phyloP scores from a whole-genome alignment of 768 basidiomycete genomes.

The Cystobasidium ongulense region DNA sequence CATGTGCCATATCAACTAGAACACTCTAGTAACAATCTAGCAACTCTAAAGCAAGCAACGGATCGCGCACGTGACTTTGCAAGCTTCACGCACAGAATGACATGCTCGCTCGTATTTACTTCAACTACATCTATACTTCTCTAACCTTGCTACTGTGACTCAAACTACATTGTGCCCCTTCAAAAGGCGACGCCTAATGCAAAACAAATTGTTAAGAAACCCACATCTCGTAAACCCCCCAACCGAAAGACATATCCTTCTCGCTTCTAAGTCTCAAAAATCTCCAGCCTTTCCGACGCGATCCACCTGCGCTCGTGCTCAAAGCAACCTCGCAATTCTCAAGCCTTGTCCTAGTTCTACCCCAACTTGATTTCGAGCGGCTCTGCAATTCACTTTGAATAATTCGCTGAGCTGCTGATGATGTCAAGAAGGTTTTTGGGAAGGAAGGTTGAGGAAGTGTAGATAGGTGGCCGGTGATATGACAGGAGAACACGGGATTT shows the following conservation, averaged over 20 bases:
- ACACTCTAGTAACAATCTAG: too few species aligned
- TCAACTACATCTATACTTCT: not conserved
- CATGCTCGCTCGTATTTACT: too few species aligned
- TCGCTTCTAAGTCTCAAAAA: conserved; percentile 4
- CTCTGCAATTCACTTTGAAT: not conserved
- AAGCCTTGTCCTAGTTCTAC: not conserved
- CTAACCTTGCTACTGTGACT: not conserved
- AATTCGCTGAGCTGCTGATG: not conserved
- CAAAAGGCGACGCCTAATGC: not conserved
- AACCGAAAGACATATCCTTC: not conserved
- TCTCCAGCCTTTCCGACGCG: conserved; percentile 21
- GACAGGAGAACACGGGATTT: not conserved
- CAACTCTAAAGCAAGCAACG: too few species aligned
- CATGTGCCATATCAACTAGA: too few species aligned
- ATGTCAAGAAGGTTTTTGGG: not conserved
- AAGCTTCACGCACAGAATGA: too few species aligned
- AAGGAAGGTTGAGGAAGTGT: conserved; percentile 5
- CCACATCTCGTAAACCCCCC: conserved; percentile 25
- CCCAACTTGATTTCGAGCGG: not conserved
- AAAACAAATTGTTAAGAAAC: not conserved
- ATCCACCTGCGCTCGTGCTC: not conserved
- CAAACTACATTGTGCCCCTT: too few species aligned
- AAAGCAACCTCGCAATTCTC: conserved; percentile 2
- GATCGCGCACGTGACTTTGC: too few species aligned
- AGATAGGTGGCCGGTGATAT: conserved; percentile 7